A percentile compares a stretch with the other conserved stretches of the same genome.
Conservation (phyloP, 2,329 filamentous ascomycete species). For the Mariannaea elegans region DNA sequence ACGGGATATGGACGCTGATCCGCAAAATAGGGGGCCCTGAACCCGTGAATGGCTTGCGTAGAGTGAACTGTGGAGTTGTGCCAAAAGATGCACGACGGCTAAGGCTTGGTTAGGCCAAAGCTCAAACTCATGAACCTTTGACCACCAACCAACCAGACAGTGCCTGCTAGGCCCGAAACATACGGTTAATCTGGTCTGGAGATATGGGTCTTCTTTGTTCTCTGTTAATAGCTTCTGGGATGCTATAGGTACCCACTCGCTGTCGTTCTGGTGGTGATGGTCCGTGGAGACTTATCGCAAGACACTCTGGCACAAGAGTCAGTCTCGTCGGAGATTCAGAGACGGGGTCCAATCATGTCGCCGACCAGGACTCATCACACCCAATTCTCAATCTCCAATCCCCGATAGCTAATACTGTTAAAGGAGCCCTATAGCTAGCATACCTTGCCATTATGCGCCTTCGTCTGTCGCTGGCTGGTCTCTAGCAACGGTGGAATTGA, state of each 20-base stretch:
- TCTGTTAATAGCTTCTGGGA: background rate
- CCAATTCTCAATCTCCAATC: constrained; percentile 10
- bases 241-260: background rate
- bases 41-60: background rate
- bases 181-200: no score
- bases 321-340: constrained; percentile 22
- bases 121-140: constrained; percentile 12
- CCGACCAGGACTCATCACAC: background rate
- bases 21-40: constrained; percentile 27
- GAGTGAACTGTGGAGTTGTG: constrained; percentile 28
- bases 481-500: background rate
- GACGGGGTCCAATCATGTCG: constrained; percentile 7
- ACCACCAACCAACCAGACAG: constrained; percentile 10
- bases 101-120: constrained; percentile 26
- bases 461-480: constrained; percentile 1
- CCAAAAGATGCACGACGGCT: constrained; percentile 27
- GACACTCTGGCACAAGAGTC: constrained; percentile 13
- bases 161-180: constrained; percentile 11
- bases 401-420: background rate
- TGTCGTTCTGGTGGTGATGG: background rate
- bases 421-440: constrained; percentile 19
- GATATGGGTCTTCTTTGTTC: background rate
- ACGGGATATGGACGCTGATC: constrained; percentile 24
- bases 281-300: no score
- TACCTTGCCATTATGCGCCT: constrained; percentile 15